Evolutionary conservation across 352 stramenopile genomes (phyloP), one percentile per base, ranked within the genome.

Genomic region (Phytophthora cactorum): DNA sequence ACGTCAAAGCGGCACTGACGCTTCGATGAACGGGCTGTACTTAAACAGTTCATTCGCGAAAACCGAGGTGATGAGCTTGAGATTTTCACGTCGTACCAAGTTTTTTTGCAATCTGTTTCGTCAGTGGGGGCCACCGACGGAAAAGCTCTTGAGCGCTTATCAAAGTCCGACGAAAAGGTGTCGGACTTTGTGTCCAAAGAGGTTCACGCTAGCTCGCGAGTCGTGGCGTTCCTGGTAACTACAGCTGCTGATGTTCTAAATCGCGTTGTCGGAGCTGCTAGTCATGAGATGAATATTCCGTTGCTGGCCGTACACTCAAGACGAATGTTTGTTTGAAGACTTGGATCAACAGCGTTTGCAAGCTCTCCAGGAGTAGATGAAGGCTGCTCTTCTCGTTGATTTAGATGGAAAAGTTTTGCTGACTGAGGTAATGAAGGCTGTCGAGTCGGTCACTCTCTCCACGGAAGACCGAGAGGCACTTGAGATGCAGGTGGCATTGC

Each of bases 101-200:
- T 78, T 2, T 84, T 84, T 87, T 45, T 78, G 68, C 66, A 77
- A 77, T 60, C 66, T 87, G 5, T 72, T 82, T 28, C 70, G 64
- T 0, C 63, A 70, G n/a, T 22, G 17, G 17, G 17, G 71, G 9
- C 9, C 46, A 10, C 74, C 74, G 2, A 78, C 68, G 4, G 50
- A 74, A 38, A 55, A 66, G n/a, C 67, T 82, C 10, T 27, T 74
- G 43, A 1, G 17, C 4, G 50, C 68, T 22, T 85, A 81, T 41
- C 60, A 63, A 2, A 25, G 67, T 3, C 60, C 75, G 15, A 81
- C 77, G 4, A 69, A 72, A 14, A 55, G 29, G 66, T 77, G 2
- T 79, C 77, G 1, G 67, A 74, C 28, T 65, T 58, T 12, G 39
- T 79, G 12, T 51, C 68, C 1, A 34, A 31, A 8, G 44, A 71